Evolutionary conservation across 306 rosid genomes (phyloP).

Genomic region (Cicer arietinum): DNA sequence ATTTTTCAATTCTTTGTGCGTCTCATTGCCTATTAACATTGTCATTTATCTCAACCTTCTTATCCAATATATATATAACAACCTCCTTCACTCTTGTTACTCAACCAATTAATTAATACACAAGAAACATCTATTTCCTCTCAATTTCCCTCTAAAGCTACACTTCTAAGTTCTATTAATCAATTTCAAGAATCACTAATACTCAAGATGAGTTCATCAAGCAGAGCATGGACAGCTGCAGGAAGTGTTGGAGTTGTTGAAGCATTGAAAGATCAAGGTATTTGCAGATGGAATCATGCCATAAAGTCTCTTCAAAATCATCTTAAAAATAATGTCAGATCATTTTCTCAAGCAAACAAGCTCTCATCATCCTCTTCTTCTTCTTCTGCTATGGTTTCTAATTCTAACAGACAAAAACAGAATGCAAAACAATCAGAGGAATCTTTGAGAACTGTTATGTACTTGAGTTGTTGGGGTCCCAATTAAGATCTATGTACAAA

Average conservation of each 20-base stretch:
- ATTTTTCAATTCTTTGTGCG: too few species aligned
- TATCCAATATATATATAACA: neutral
- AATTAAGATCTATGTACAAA: neutral
- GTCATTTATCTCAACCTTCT: too few species aligned
- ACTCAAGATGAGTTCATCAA: conserved; percentile 45
- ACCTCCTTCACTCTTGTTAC: neutral
- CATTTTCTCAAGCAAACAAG: conserved; percentile 48
- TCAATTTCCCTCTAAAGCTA: too few species aligned
- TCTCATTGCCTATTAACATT: too few species aligned
- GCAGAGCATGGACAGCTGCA: conserved; percentile 51
- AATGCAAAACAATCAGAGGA: conserved; percentile 59
- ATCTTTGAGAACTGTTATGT: conserved; percentile 67
- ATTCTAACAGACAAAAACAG: conserved; percentile 38
- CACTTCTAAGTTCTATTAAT: too few species aligned
- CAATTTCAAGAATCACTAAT: neutral
- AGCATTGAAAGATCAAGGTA: conserved; percentile 67
- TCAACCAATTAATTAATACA: neutral
- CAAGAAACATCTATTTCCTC: too few species aligned
- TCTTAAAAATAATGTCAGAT: conserved; percentile 45
- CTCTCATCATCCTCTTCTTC: conserved; percentile 44
- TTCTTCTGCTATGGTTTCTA: conserved; percentile 48
- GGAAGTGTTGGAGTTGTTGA: conserved; percentile 51
- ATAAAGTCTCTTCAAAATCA: conserved; percentile 51
- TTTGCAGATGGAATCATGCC: conserved; percentile 58
- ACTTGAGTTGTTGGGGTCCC: conserved; percentile 59